Evolutionary conservation across 2,329 filamentous ascomycete genomes (phyloP).

Genomic region (Colletotrichum sp.): DNA sequence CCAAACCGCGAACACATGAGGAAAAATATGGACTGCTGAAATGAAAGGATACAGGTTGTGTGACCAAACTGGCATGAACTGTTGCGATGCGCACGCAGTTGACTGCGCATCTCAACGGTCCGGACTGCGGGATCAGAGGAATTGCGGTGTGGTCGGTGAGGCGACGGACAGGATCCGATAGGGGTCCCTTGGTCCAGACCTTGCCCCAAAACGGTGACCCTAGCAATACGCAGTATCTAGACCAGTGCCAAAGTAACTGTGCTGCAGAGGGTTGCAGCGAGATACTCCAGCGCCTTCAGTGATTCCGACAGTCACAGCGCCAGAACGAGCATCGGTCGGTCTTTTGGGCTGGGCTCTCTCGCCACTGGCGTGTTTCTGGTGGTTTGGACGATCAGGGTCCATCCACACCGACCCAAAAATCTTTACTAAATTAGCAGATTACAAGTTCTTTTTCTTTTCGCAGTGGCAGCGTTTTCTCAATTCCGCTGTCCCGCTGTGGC

Average conservation of each 20-base stretch:
- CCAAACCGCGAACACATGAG: background rate
- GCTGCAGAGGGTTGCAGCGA: background rate
- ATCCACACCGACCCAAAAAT: slow-evolving; percentile 11
- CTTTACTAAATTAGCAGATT: background rate
- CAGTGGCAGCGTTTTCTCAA: background rate
- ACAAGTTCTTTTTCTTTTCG: background rate
- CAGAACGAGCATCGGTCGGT: background rate
- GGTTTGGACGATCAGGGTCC: slow-evolving; percentile 18
- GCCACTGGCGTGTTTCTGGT: slow-evolving; percentile 18
- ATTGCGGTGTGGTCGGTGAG: slow-evolving; percentile 8
- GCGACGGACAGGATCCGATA: slow-evolving; percentile 5
- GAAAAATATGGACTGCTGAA: background rate
- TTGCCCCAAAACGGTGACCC: background rate
- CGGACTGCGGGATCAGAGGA: slow-evolving; percentile 2
- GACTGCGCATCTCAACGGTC: background rate
- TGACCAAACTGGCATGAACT: background rate
- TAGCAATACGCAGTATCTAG: background rate
- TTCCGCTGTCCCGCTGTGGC: background rate
- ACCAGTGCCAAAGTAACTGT: background rate
- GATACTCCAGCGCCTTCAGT: background rate
- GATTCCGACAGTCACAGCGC: background rate
- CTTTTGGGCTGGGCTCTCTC: background rate
- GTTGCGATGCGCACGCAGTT: background rate
- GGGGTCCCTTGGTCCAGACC: background rate
- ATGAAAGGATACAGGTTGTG: background rate